Conservation (phyloP, 805 yeast genomes). For the Candida xiaguanensis region DNA sequence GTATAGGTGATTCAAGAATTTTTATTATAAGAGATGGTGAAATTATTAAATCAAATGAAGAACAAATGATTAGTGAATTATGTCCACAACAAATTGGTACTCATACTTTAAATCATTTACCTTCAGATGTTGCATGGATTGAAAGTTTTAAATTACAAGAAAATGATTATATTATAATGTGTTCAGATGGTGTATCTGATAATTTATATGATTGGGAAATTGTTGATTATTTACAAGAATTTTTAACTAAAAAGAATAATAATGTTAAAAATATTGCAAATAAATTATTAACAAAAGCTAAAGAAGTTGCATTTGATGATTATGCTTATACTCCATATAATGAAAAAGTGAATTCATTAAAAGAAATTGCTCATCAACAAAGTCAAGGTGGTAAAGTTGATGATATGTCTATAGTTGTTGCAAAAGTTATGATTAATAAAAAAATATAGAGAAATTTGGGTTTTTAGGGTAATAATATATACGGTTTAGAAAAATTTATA, state of each 20-base stretch:
- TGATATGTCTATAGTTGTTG: slow-evolving; percentile 51
- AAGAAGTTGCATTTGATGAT: slow-evolving; percentile 50
- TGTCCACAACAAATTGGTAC: slow-evolving; percentile 59
- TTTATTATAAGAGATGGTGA: slow-evolving; percentile 46
- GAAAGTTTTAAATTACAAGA: slow-evolving; percentile 36
- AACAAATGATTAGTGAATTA: slow-evolving; percentile 41
- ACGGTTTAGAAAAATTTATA: not conserved
- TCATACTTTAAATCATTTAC: slow-evolving; percentile 37
- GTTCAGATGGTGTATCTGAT: slow-evolving; percentile 55
- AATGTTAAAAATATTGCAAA: slow-evolving; percentile 39
- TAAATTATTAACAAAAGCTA: slow-evolving; percentile 39
- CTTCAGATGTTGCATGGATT: slow-evolving; percentile 48
- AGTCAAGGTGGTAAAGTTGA: slow-evolving; percentile 54
- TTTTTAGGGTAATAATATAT: slow-evolving; percentile 1
- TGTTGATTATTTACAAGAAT: slow-evolving; percentile 31
- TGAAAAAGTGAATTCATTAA: slow-evolving; percentile 44
- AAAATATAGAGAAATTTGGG: not conserved
- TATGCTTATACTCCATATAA: slow-evolving; percentile 52
- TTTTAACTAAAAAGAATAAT: slow-evolving; percentile 22
- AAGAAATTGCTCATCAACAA: slow-evolving; percentile 21
- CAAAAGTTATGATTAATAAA: slow-evolving; percentile 29
- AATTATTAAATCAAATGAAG: slow-evolving; percentile 40
- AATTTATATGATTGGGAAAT: slow-evolving; percentile 50
- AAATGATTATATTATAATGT: slow-evolving; percentile 42
- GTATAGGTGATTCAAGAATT: slow-evolving; percentile 51